phyloP scores from a whole-genome alignment of 2,329 filamentous ascomycete species.

The Aspergillus phoenicis region DNA sequence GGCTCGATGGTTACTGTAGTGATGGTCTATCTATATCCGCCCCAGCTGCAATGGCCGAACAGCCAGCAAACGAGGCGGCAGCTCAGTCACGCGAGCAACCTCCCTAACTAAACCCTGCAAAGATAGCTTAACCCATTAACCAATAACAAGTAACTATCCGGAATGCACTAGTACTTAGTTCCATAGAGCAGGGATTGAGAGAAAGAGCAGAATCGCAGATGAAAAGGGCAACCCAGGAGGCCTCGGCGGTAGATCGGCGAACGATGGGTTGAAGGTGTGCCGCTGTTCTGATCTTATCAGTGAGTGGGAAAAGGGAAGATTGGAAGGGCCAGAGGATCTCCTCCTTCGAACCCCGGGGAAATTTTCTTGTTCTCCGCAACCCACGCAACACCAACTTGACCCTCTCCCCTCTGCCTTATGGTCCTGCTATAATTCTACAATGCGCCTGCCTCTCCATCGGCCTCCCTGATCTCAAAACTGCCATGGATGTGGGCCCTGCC shows the following conservation, averaged over 20 bases:
- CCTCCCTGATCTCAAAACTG: constrained; percentile 29
- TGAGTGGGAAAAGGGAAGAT: neutral
- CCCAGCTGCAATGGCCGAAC: neutral
- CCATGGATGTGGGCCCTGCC: constrained; percentile 33
- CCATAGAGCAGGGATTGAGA: no score
- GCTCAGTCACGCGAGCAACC: no score
- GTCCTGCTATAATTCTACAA: constrained; percentile 23
- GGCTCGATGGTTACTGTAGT: neutral
- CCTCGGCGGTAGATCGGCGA: neutral
- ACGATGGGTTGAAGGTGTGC: neutral
- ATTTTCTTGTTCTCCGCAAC: constrained; percentile 7
- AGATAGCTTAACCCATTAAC: neutral
- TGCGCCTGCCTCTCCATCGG: constrained; percentile 26
- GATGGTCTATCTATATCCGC: neutral
- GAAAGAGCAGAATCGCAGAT: no score
- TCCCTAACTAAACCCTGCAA: neutral
- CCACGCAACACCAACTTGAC: neutral
- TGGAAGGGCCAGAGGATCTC: neutral
- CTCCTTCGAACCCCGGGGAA: neutral
- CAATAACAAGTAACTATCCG: no score
- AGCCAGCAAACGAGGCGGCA: no score
- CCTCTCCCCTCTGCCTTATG: neutral
- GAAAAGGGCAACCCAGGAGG: neutral
- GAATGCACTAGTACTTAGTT: neutral
- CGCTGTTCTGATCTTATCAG: constrained; percentile 1